Evolutionary conservation across 495 filamentous ascomycete genomes (phyloP).

Genomic region (Aspergillus wentii): DNA sequence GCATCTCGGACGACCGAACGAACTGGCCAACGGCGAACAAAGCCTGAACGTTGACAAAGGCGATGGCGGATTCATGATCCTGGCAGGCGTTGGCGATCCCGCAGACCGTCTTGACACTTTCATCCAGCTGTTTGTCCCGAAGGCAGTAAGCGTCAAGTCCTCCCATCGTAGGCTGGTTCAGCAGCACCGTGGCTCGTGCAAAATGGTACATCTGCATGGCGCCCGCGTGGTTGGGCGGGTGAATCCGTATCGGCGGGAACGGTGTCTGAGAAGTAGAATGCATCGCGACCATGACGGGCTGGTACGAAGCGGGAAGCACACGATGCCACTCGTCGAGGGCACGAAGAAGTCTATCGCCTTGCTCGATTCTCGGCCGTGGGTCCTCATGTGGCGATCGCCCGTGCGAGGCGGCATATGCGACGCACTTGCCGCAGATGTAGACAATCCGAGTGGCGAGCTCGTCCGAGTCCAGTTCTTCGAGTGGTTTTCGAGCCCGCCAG

Average conservation of each 20-base stretch:
- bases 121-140: slow-evolving; percentile 4
- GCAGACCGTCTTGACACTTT: slow-evolving; percentile 10
- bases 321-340: slow-evolving; percentile 21
- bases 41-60: slow-evolving; percentile 7
- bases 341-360: slow-evolving; percentile 4
- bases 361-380: slow-evolving; percentile 2
- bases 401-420: slow-evolving; percentile 4
- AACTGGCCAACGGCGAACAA: slow-evolving; percentile 9
- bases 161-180: slow-evolving; percentile 19
- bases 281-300: slow-evolving; percentile 10
- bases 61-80: slow-evolving; percentile 5
- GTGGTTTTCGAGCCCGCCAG: slow-evolving; percentile 4
- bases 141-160: slow-evolving; percentile 14
- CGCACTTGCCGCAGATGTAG: slow-evolving; percentile 8
- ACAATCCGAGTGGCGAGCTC: slow-evolving; percentile 6
- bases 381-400: slow-evolving; percentile 3
- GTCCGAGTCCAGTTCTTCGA: slow-evolving; percentile 2
- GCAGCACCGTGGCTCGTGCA: slow-evolving; percentile 14
- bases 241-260: slow-evolving; percentile 22
- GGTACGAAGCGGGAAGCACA: slow-evolving; percentile 13
- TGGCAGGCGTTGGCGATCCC: slow-evolving; percentile 10
- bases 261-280: not conserved
- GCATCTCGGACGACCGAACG: slow-evolving; percentile 6
- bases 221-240: slow-evolving; percentile 17
- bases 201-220: slow-evolving; percentile 21